phyloP scores from a whole-genome alignment of 2,329 filamentous ascomycete species.

The Paecilomyces sp. region DNA sequence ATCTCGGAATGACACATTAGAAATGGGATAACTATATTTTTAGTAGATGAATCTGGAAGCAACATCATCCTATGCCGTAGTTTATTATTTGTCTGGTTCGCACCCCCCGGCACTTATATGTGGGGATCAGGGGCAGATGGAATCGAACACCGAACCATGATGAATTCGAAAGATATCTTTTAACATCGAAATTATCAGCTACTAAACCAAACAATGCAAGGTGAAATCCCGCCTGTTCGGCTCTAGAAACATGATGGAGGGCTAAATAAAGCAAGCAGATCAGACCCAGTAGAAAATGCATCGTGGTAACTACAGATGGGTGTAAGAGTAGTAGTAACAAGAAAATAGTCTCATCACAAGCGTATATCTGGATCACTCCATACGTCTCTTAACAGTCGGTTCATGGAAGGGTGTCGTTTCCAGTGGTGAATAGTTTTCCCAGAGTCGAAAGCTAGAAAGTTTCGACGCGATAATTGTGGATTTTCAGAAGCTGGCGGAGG shows the following conservation, averaged over 20 bases:
- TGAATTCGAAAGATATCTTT: not conserved
- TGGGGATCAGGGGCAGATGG: too few species aligned
- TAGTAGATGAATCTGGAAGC: not conserved
- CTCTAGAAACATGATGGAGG: not conserved
- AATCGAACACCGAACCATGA: not conserved
- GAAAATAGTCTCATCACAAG: constrained; percentile 12
- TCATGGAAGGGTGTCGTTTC: constrained; percentile 15
- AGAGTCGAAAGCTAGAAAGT: constrained; percentile 12
- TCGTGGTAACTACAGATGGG: not conserved
- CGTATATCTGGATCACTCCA: constrained; percentile 30
- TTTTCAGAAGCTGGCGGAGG: constrained; percentile 16
- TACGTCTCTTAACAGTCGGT: constrained; percentile 18
- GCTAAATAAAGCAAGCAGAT: not conserved
- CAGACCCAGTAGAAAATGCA: not conserved
- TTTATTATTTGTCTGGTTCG: too few species aligned
- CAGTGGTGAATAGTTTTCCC: constrained; percentile 11
- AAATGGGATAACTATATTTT: not conserved
- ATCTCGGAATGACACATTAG: not conserved
- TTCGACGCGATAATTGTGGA: constrained; percentile 9
- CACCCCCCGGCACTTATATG: too few species aligned
- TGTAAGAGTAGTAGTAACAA: constrained; percentile 14
- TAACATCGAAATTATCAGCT: not conserved
- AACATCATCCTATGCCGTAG: not conserved
- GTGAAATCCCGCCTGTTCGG: not conserved
- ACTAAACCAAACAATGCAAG: not conserved